Conservation (phyloP, 2,329 filamentous ascomycete species). For the Aspergillus costaricaensis region DNA sequence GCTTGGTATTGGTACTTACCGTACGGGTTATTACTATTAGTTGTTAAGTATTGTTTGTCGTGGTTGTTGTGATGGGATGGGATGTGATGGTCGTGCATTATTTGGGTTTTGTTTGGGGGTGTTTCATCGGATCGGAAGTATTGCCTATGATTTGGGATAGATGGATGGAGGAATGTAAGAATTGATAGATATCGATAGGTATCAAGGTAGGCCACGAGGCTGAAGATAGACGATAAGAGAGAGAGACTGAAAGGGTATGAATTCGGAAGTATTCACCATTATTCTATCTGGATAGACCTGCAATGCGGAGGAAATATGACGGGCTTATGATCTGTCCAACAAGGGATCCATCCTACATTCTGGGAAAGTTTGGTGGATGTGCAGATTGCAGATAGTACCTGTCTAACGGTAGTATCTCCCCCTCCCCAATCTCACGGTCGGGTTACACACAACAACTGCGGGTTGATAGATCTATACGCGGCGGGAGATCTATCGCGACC, state of each 20-base stretch:
- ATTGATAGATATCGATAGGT: background rate
- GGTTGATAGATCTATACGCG: background rate
- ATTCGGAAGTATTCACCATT: background rate
- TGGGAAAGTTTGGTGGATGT: background rate
- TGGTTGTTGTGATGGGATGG: background rate
- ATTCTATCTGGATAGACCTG: background rate
- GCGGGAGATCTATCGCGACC: background rate
- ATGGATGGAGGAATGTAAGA: background rate
- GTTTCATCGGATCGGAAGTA: background rate
- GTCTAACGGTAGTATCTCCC: background rate
- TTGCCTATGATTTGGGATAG: background rate
- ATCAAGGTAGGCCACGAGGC: background rate
- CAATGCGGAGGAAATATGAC: constrained; percentile 1
- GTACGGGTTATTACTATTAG: background rate
- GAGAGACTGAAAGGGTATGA: background rate
- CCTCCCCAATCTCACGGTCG: background rate
- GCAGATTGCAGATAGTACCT: constrained; percentile 1
- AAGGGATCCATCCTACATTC: background rate
- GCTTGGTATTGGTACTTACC: background rate
- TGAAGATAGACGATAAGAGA: constrained; percentile 3
- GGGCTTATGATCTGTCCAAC: constrained; percentile 1
- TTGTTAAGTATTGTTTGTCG: too few relatives aligned
- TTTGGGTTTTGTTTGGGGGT: background rate
- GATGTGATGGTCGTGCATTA: background rate
- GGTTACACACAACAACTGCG: background rate